Conservation (phyloP, 2,329 filamentous ascomycete genomes). For the Aspergillus costaricaensis region DNA sequence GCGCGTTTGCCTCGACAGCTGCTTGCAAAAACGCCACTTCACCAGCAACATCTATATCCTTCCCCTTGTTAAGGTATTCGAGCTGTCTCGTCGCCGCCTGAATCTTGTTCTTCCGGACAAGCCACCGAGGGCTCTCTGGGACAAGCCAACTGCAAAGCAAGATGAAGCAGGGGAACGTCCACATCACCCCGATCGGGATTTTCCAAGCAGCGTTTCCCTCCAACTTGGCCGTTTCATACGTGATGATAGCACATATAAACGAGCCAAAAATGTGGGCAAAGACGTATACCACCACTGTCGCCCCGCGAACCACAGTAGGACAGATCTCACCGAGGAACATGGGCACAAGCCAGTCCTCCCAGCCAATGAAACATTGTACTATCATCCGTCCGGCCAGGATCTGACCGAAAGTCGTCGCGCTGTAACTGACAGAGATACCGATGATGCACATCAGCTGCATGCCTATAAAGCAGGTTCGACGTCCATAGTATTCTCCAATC, state of each 20-base stretch:
- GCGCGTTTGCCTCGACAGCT: not conserved
- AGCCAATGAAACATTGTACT: conserved; percentile 6
- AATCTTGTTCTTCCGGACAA: not conserved
- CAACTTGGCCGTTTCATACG: conserved; percentile 1
- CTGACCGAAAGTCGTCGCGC: not conserved
- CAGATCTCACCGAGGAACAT: conserved; percentile 3
- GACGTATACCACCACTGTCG: not conserved
- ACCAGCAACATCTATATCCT: not conserved
- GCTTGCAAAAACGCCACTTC: not conserved
- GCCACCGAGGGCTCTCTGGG: conserved; percentile 4
- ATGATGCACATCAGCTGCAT: conserved; percentile 1
- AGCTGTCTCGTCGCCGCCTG: not conserved
- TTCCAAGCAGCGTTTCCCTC: not conserved
- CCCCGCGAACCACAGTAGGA: not conserved
- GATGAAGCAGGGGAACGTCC: conserved; percentile 1
- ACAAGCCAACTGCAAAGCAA: conserved; percentile 1
- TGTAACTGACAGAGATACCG: not conserved
- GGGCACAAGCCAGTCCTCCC: conserved; percentile 5
- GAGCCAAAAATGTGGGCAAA: not conserved
- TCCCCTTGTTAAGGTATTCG: not conserved
- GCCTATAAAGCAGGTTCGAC: not conserved
- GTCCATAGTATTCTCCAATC: conserved; percentile 1
- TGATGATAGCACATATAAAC: not conserved
- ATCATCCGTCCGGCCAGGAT: conserved; percentile 2
- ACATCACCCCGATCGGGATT: not conserved